Conservation (phyloP, 306 rosid genomes). For the Ochetophila trinervis region DNA sequence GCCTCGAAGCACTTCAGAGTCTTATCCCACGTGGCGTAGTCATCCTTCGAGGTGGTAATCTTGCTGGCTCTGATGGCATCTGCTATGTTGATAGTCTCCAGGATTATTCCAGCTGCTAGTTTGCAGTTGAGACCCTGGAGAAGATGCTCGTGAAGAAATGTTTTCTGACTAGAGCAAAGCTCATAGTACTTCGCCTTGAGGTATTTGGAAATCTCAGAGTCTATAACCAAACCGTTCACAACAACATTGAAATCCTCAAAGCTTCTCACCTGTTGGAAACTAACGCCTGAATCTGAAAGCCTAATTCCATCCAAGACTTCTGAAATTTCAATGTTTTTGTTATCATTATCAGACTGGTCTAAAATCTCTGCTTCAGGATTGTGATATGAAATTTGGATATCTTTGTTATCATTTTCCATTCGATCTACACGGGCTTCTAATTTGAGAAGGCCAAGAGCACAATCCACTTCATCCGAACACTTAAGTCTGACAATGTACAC, state of each 20-base stretch:
- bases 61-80: slow-evolving; percentile 60
- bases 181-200: slow-evolving; percentile 42
- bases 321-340: slow-evolving; percentile 20
- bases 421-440: slow-evolving; percentile 22
- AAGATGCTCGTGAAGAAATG: slow-evolving; percentile 53
- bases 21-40: slow-evolving; percentile 40
- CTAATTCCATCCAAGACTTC: slow-evolving; percentile 30
- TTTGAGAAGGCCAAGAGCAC: slow-evolving; percentile 39
- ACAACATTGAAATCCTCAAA: slow-evolving; percentile 36
- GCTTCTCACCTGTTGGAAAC: slow-evolving; percentile 42
- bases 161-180: slow-evolving; percentile 50
- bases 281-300: slow-evolving; percentile 26
- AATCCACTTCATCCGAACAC: slow-evolving; percentile 37
- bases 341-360: slow-evolving; percentile 29
- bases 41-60: slow-evolving; percentile 26
- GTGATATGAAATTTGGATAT: slow-evolving; percentile 11
- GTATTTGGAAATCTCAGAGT: slow-evolving; percentile 40
- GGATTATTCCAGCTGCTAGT: slow-evolving; percentile 47
- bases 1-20: slow-evolving; percentile 43
- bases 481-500: slow-evolving; percentile 52
- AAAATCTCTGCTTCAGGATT: slow-evolving; percentile 9
- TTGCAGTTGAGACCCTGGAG: slow-evolving; percentile 47
- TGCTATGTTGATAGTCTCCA: slow-evolving; percentile 48
- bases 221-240: slow-evolving; percentile 41
- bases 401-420: slow-evolving; percentile 22